These are phyloP conservation scores for Zoysia pacifica DNA, from an alignment of 176 grass and related monocot species.

Conservation along the genomic window DNA sequence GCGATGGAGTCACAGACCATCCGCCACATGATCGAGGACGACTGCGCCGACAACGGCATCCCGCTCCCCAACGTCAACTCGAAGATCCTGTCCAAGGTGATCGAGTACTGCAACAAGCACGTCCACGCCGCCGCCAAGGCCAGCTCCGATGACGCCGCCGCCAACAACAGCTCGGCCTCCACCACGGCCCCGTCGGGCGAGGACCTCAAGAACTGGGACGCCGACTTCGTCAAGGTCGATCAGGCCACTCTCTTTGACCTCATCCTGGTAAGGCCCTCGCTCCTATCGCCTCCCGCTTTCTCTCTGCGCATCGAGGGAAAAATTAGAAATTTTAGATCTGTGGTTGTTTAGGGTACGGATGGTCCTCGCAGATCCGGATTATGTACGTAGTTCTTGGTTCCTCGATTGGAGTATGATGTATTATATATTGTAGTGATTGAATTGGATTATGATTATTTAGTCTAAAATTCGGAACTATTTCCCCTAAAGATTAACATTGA, in stretches of 20 bases:
- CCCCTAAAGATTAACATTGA: neutral
- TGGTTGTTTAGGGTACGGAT: neutral
- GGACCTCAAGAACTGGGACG: constrained; percentile 64
- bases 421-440: neutral
- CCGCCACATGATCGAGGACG: constrained; percentile 64
- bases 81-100: constrained; percentile 69
- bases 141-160: constrained; percentile 5
- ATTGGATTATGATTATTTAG: neutral
- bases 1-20: constrained; percentile 50
- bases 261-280: constrained; percentile 34
- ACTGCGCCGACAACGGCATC: constrained; percentile 54
- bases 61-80: constrained; percentile 64
- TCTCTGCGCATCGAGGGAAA: neutral
- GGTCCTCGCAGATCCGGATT: constrained; percentile 14
- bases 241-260: constrained; percentile 70
- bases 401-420: neutral
- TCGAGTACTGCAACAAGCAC: constrained; percentile 82
- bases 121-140: constrained; percentile 48
- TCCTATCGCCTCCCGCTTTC: too few species aligned
- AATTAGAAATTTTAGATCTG: constrained; percentile 24
- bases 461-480: too few species aligned
- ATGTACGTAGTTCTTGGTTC: too few species aligned
- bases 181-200: constrained; percentile 30
- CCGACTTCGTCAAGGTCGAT: constrained; percentile 68
- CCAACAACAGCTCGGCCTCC: neutral